Evolutionary conservation across 2,329 filamentous ascomycete genomes (phyloP).

Genomic region (Chrysoporthe austroafricana): DNA sequence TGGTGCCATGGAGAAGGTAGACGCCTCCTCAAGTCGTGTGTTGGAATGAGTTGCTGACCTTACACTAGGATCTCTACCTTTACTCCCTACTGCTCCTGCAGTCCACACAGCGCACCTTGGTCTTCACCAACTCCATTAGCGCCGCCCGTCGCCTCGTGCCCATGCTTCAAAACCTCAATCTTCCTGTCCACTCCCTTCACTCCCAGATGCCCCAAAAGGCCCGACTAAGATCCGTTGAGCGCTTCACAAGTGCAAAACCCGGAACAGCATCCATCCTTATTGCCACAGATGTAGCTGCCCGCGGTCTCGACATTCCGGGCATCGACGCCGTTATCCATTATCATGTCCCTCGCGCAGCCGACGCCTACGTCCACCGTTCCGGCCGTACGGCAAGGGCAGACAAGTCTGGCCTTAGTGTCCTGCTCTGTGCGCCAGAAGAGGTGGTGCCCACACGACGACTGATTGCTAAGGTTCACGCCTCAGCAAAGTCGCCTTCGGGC

Average conservation of each 20-base stretch:
- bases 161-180: slow-evolving; percentile 78
- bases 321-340: slow-evolving; percentile 94
- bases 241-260: slow-evolving; percentile 71
- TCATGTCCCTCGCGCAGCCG: slow-evolving; percentile 87
- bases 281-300: slow-evolving; percentile 90
- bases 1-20: slow-evolving; percentile 86
- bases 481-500: slow-evolving; percentile 45
- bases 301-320: slow-evolving; percentile 88
- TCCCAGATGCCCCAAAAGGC: slow-evolving; percentile 97
- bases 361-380: slow-evolving; percentile 93
- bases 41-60: slow-evolving; percentile 30
- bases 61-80: slow-evolving; percentile 77
- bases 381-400: slow-evolving; percentile 89
- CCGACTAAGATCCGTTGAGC: slow-evolving; percentile 87
- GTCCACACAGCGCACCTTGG: slow-evolving; percentile 76
- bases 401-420: slow-evolving; percentile 76
- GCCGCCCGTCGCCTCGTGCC: slow-evolving; percentile 85
- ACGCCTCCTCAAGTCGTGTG: slow-evolving; percentile 27
- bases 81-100: slow-evolving; percentile 87
- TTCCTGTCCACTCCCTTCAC: slow-evolving; percentile 79
- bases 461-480: slow-evolving; percentile 83
- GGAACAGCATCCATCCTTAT: slow-evolving; percentile 70
- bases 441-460: slow-evolving; percentile 82
- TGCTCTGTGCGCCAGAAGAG: slow-evolving; percentile 91
- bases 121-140: slow-evolving; percentile 96